These are phyloP conservation scores for Lotus japonicus DNA, from an alignment of 306 rosid genomes.

Conservation along the genomic window DNA sequence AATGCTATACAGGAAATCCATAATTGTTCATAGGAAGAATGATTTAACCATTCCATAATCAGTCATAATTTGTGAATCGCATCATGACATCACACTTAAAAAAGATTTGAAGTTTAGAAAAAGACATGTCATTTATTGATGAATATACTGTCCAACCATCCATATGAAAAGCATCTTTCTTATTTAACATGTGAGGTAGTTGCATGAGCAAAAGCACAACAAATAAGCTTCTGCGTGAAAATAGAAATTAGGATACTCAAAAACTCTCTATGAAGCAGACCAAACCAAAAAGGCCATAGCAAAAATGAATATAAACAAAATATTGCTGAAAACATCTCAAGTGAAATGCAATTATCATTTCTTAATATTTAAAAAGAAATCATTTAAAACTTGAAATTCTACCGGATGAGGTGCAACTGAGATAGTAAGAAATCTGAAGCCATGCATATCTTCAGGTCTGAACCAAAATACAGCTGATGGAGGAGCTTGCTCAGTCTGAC, in stretches of 20 bases:
- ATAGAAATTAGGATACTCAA: neutral
- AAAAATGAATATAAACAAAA: neutral
- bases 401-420: slow-evolving; percentile 99
- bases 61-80: no score
- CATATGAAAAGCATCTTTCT: slow-evolving; percentile 3
- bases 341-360: neutral
- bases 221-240: neutral
- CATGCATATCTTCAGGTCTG: slow-evolving; percentile 81
- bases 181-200: slow-evolving; percentile 3
- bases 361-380: slow-evolving; percentile 16
- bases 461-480: slow-evolving; percentile 80
- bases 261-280: neutral
- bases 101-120: no score
- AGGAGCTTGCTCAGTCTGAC: slow-evolving; percentile 98
- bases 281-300: neutral
- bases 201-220: neutral
- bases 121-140: neutral
- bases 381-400: slow-evolving; percentile 20
- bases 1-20: slow-evolving; percentile 3
- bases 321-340: neutral
- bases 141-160: neutral
- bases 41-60: no score
- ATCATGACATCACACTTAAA: no score
- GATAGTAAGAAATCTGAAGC: slow-evolving; percentile 90
- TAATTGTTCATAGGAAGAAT: neutral